Percentiles rank a stretch among this genome's conserved stretches.
Conservation (phyloP, 805 yeast species). For the Deakozyma indianensis region DNA sequence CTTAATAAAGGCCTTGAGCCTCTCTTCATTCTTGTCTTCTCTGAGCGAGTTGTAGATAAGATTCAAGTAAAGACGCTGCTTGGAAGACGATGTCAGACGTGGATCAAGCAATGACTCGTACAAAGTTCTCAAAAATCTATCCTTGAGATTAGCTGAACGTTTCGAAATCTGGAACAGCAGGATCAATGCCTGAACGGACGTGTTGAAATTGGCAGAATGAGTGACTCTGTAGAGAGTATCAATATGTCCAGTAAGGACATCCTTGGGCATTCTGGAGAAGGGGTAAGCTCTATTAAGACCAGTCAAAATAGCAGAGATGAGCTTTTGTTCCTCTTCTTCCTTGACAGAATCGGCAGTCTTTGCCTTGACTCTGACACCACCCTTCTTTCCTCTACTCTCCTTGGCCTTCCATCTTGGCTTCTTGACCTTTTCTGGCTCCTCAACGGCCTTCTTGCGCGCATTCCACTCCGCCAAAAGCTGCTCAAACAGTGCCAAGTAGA, state of each 20-base stretch:
- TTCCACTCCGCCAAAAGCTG: conserved; percentile 63
- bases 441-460: conserved; percentile 27
- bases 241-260: conserved; percentile 56
- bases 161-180: conserved; percentile 68
- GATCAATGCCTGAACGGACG: conserved; percentile 83
- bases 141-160: conserved; percentile 28
- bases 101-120: conserved; percentile 83
- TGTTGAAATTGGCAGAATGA: conserved; percentile 86
- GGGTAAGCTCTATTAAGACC: conserved; percentile 96
- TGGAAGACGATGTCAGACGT: conserved; percentile 72
- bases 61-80: conserved; percentile 84
- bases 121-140: conserved; percentile 69
- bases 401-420: conserved; percentile 55
- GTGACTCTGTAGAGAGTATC: conserved; percentile 80
- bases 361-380: conserved; percentile 31
- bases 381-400: conserved; percentile 67
- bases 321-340: conserved; percentile 67
- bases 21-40: conserved; percentile 40
- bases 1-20: conserved; percentile 83
- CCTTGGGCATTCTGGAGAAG: conserved; percentile 58
- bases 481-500: conserved; percentile 79
- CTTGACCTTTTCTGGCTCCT: conserved; percentile 32
- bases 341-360: conserved; percentile 18
- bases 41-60: conserved; percentile 72
- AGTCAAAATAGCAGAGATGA: conserved; percentile 81